Percentiles rank a stretch among this genome's conserved stretches.
Evolutionary conservation across 306 rosid species (phyloP).

Genomic region (Hippophae gyantsensis): DNA sequence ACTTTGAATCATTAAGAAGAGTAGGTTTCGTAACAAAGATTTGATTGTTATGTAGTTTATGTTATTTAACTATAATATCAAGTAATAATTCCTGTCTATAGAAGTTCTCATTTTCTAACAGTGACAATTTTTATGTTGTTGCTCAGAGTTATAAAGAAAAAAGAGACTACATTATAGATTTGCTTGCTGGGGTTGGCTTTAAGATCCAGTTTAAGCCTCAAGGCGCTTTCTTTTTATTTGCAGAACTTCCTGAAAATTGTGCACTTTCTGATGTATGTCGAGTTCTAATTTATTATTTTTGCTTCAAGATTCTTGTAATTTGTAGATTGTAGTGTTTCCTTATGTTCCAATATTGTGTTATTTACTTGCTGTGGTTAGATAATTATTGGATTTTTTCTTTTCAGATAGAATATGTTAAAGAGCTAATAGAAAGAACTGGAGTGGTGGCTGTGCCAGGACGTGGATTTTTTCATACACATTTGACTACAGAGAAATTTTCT

Average conservation of each 20-base stretch:
- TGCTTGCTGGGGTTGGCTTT: constrained; percentile 55
- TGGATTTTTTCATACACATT: constrained; percentile 51
- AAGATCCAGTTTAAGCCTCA: constrained; percentile 66
- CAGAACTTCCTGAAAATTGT: constrained; percentile 61
- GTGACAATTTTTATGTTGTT: constrained; percentile 9
- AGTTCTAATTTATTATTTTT: constrained; percentile 8
- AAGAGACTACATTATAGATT: constrained; percentile 50
- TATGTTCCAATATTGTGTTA: not conserved
- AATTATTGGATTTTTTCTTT: not conserved
- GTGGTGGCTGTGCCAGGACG: constrained; percentile 90
- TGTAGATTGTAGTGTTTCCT: not conserved
- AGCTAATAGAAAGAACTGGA: constrained; percentile 55
- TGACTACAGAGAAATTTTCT: constrained; percentile 23
- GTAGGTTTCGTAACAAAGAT: constrained; percentile 23
- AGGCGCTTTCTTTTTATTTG: constrained; percentile 70
- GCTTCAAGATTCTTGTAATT: not conserved
- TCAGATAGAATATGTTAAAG: constrained; percentile 68
- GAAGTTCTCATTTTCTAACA: not conserved
- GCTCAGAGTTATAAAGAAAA: constrained; percentile 68
- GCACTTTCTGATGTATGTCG: constrained; percentile 55
- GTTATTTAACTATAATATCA: not conserved
- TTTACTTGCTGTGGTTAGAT: not conserved
- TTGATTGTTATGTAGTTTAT: not conserved
- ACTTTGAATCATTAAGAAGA: constrained; percentile 49
- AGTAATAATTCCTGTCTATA: too few species aligned